Conservation (phyloP, 2,329 filamentous ascomycete genomes). For the Paraconiothyrium sp. region DNA sequence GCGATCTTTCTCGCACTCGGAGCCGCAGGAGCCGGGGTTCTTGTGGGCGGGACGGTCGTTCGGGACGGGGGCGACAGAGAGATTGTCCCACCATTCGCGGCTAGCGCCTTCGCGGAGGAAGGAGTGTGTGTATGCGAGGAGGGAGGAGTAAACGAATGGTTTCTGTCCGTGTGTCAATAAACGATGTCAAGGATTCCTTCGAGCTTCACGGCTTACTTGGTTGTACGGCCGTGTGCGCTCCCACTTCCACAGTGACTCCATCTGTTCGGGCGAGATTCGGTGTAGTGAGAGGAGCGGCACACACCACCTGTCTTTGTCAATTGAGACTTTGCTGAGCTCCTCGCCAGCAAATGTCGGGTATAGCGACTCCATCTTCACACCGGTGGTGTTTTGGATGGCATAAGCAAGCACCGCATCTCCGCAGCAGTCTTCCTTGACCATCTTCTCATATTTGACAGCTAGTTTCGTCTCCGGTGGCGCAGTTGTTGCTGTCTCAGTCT, state of each 20-base stretch:
- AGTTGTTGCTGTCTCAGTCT: conserved; percentile 26
- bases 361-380: conserved; percentile 48
- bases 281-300: conserved; percentile 54
- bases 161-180: conserved; percentile 28
- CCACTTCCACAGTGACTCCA: conserved; percentile 62
- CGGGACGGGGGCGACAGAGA: conserved; percentile 42
- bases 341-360: conserved; percentile 55
- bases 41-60: conserved; percentile 47
- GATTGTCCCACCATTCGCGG: conserved; percentile 49
- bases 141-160: conserved; percentile 49
- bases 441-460: conserved; percentile 43
- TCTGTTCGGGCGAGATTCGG: conserved; percentile 55
- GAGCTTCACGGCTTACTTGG: conserved; percentile 27
- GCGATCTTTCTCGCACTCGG: conserved; percentile 44
- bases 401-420: conserved; percentile 52
- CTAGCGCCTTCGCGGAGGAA: conserved; percentile 44
- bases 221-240: conserved; percentile 50
- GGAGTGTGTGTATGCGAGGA: conserved; percentile 49
- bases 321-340: conserved; percentile 58
- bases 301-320: conserved; percentile 54
- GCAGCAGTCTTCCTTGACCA: conserved; percentile 56
- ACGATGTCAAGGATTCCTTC: too few species aligned
- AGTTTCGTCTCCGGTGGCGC: conserved; percentile 45
- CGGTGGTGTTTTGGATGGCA: conserved; percentile 49
- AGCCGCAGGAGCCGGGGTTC: conserved; percentile 45